These are phyloP conservation scores for Datisca glomerata DNA, from an alignment of 306 rosid species.

Conservation along the genomic window DNA sequence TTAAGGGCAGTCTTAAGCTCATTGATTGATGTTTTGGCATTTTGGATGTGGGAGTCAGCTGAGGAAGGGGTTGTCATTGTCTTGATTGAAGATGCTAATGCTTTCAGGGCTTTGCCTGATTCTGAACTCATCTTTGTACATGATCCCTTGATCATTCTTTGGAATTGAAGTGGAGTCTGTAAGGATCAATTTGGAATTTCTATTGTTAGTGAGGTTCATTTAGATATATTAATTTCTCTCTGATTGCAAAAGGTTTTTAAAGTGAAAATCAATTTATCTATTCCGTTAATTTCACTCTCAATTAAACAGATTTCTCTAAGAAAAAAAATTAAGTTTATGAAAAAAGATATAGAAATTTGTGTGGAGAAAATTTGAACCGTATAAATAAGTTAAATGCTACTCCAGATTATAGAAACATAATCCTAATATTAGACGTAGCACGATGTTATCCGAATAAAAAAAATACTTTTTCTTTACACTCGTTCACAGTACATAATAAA, in stretches of 20 bases:
- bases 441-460: no score
- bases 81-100: conserved; percentile 39
- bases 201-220: background rate
- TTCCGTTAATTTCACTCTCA: background rate
- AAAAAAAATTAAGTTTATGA: no score
- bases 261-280: background rate
- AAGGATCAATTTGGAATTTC: background rate
- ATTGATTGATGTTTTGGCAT: conserved; percentile 36
- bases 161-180: conserved; percentile 39
- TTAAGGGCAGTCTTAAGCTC: conserved; percentile 44
- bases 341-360: background rate
- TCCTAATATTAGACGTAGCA: no score
- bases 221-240: background rate
- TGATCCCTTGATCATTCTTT: conserved; percentile 31
- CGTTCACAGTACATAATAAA: no score
- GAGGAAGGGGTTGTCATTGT: conserved; percentile 42
- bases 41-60: conserved; percentile 30
- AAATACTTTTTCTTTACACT: no score
- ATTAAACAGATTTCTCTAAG: background rate
- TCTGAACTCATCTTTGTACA: conserved; percentile 55
- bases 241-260: no score
- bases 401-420: background rate
- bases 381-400: background rate
- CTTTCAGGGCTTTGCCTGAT: conserved; percentile 48
- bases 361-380: background rate